These are phyloP conservation scores for Hygrophila difformis DNA, from an alignment of 257 asterid species.

Conservation along the genomic window DNA sequence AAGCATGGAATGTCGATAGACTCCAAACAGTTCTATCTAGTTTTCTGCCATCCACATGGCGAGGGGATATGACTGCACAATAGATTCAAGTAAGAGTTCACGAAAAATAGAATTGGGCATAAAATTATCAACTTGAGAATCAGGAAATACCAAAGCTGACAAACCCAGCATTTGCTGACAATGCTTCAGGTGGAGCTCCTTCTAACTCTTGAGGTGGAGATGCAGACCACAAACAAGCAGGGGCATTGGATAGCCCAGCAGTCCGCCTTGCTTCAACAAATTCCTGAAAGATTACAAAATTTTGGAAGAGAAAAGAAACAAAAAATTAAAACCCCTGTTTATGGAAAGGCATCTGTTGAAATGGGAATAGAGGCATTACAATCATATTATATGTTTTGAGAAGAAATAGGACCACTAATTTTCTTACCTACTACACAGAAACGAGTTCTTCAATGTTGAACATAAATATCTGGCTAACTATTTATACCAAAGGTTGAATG, in stretches of 20 bases:
- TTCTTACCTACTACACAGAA: conserved; percentile 4
- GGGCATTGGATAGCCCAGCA: conserved; percentile 85
- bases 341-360: background rate
- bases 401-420: conserved; percentile 9
- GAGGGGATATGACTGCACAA: conserved; percentile 71
- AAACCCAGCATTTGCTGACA: conserved; percentile 87
- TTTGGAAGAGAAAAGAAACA: conserved; percentile 5
- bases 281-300: conserved; percentile 43
- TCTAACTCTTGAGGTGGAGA: conserved; percentile 79
- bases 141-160: conserved; percentile 73
- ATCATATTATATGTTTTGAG: background rate
- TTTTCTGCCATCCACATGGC: conserved; percentile 89
- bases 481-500: too few relatives aligned
- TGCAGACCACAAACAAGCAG: conserved; percentile 87
- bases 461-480: conserved; percentile 1
- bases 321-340: background rate
- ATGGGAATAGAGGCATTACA: background rate
- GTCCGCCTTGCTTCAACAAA: conserved; percentile 89
- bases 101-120: conserved; percentile 10
- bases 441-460: background rate
- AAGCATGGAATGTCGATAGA: conserved; percentile 89
- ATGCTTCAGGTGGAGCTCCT: conserved; percentile 56
- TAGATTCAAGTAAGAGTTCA: conserved; percentile 12
- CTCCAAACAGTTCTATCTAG: conserved; percentile 96
- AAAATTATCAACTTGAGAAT: conserved; percentile 13